These are phyloP conservation scores for Mucor velutinosus DNA, from an alignment of 371 early-diverging fungal genomes.

Conservation along the genomic window DNA sequence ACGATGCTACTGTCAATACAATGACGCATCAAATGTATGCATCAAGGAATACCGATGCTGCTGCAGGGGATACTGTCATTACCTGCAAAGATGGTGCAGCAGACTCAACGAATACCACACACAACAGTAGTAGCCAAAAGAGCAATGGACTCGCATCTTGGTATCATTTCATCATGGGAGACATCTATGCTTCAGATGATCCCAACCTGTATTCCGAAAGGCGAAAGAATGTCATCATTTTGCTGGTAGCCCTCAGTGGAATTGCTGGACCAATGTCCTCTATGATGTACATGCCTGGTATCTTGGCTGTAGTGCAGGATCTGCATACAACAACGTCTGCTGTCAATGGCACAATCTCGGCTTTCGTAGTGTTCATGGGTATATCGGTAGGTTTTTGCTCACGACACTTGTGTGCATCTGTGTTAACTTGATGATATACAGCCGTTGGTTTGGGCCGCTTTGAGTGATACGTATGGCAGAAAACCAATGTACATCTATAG, in stretches of 20 bases:
- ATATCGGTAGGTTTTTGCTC: constrained; percentile 23
- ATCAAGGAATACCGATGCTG: background rate
- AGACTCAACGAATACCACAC: background rate
- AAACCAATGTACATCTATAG: constrained; percentile 65
- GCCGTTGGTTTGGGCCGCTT: constrained; percentile 68
- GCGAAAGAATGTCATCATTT: constrained; percentile 42
- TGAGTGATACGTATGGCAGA: constrained; percentile 62
- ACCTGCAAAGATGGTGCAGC: too few relatives aligned
- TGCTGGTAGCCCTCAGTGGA: constrained; percentile 26
- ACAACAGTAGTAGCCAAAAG: background rate
- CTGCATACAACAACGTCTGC: constrained; percentile 34
- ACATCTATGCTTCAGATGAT: constrained; percentile 29
- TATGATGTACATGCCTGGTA: constrained; percentile 49
- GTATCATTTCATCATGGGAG: constrained; percentile 16
- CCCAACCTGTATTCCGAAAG: constrained; percentile 33
- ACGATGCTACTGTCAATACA: background rate
- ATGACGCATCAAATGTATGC: background rate
- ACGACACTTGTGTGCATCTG: too few relatives aligned
- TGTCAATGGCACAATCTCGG: constrained; percentile 45
- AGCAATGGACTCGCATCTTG: background rate
- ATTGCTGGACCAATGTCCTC: constrained; percentile 42
- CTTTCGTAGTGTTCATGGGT: constrained; percentile 42
- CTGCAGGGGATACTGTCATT: background rate
- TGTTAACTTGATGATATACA: background rate
- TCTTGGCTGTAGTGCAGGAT: constrained; percentile 35